Conservation (phyloP, 2,329 filamentous ascomycete genomes). For the Xylariaceae sp. region DNA sequence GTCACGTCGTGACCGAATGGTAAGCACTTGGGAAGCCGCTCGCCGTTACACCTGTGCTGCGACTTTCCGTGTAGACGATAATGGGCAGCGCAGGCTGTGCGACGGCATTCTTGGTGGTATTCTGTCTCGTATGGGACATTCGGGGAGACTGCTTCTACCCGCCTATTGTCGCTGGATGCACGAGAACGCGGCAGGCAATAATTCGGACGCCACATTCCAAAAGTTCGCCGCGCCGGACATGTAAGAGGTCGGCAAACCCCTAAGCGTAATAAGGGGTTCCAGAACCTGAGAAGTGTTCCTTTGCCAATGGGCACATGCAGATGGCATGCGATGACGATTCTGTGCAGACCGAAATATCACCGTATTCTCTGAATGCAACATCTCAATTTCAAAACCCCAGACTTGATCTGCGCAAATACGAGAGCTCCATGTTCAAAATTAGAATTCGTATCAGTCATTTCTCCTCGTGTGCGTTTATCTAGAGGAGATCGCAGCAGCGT, state of each 20-base stretch:
- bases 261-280: conserved; percentile 22
- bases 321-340: conserved; percentile 18
- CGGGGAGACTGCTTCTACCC: conserved; percentile 25
- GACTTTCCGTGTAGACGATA: conserved; percentile 31
- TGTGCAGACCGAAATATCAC: conserved; percentile 26
- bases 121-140: conserved; percentile 28
- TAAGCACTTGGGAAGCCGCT: conserved; percentile 20
- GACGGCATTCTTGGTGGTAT: conserved; percentile 11
- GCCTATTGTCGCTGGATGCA: conserved; percentile 19
- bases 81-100: conserved; percentile 19
- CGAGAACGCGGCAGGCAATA: conserved; percentile 16
- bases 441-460: background rate
- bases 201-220: conserved; percentile 12
- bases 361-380: conserved; percentile 14
- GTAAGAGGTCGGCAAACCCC: conserved; percentile 21
- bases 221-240: conserved; percentile 21
- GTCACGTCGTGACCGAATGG: conserved; percentile 17
- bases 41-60: conserved; percentile 29
- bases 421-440: conserved; percentile 1
- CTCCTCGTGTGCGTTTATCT: background rate
- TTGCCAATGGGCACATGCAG: conserved; percentile 22
- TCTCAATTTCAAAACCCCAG: background rate
- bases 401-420: background rate
- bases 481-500: background rate
- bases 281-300: conserved; percentile 21